Conservation (phyloP, 495 filamentous ascomycete species). For the Penicillium turbatum region DNA sequence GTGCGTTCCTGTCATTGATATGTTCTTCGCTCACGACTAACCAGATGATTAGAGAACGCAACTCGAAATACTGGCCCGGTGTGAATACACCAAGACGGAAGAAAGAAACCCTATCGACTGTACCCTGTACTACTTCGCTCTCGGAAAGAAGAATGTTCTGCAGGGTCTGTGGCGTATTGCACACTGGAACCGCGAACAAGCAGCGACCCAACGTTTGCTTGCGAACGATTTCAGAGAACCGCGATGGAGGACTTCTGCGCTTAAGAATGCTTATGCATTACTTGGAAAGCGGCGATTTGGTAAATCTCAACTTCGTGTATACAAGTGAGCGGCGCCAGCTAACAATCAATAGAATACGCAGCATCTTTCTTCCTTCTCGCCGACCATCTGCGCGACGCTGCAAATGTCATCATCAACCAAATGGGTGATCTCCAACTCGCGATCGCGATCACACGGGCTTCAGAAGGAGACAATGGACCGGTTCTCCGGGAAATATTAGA, state of each 20-base stretch:
- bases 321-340: not conserved
- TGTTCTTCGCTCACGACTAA: constrained; percentile 18
- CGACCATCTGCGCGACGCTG: constrained; percentile 77
- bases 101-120: constrained; percentile 93
- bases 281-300: constrained; percentile 87
- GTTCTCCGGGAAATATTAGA: constrained; percentile 69
- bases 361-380: constrained; percentile 94
- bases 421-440: constrained; percentile 86
- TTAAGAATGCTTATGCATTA: constrained; percentile 97
- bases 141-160: constrained; percentile 87
- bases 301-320: constrained; percentile 31
- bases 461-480: constrained; percentile 79
- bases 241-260: constrained; percentile 82
- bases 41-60: constrained; percentile 55
- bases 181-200: constrained; percentile 81
- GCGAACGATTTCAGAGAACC: constrained; percentile 82
- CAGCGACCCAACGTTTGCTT: constrained; percentile 67
- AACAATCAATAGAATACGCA: constrained; percentile 67
- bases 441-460: constrained; percentile 80
- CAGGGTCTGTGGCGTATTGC: constrained; percentile 96
- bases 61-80: constrained; percentile 85
- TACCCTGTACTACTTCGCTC: constrained; percentile 83
- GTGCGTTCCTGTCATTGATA: constrained; percentile 49
- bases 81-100: constrained; percentile 85
- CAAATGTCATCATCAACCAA: constrained; percentile 78